These are phyloP conservation scores for Cymbopogon citratus DNA, from an alignment of 176 grass and related monocot species.

Conservation along the genomic window DNA sequence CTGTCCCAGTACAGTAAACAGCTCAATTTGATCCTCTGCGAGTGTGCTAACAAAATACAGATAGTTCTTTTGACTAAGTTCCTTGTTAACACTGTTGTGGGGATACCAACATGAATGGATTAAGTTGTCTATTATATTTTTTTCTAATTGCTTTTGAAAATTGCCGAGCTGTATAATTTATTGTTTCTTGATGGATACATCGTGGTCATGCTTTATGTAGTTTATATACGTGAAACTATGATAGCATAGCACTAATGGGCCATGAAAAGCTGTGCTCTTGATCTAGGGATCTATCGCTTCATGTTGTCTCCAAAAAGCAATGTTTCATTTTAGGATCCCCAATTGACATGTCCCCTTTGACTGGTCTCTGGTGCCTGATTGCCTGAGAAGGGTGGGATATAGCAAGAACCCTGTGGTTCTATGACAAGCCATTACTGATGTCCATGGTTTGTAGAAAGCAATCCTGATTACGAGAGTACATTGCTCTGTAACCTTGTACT, in stretches of 20 bases:
- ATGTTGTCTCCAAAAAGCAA: background rate
- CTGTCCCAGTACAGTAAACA: background rate
- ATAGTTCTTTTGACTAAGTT: background rate
- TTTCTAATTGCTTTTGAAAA: constrained; percentile 1
- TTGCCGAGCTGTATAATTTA: background rate
- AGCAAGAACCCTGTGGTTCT: background rate
- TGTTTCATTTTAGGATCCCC: background rate
- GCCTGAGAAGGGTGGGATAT: background rate
- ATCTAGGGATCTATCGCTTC: background rate
- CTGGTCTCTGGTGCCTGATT: background rate
- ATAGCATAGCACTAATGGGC: background rate
- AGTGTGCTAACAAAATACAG: background rate
- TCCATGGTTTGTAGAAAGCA: background rate
- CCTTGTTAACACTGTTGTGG: background rate
- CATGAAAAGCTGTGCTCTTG: background rate
- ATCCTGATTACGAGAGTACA: background rate
- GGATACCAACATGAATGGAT: constrained; percentile 9
- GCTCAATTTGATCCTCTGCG: background rate
- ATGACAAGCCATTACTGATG: background rate
- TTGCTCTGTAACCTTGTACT: background rate
- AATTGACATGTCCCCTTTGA: background rate
- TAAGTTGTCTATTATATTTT: background rate
- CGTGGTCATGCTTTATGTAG: background rate
- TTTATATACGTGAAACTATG: background rate
- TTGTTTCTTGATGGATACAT: too few species aligned